These are phyloP conservation scores for Ustilago vetiveriae DNA, from an alignment of 1,284 basidiomycete species.

Conservation along the genomic window DNA sequence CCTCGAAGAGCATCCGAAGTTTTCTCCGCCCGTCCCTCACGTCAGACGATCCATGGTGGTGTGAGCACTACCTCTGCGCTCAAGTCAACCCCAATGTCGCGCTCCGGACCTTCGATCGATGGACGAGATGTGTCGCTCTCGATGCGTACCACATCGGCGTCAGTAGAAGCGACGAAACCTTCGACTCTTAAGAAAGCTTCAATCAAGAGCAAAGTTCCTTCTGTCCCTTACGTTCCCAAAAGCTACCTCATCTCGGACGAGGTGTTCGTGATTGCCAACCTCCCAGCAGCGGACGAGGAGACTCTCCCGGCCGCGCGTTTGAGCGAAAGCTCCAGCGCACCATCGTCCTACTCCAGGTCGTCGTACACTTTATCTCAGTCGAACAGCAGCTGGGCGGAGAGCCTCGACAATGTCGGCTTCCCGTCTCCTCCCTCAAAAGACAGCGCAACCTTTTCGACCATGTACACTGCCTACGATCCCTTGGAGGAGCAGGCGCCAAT, in stretches of 20 bases:
- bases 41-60: not conserved
- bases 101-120: conserved; percentile 4
- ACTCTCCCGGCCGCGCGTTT: not conserved
- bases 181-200: not conserved
- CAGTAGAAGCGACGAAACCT: not conserved
- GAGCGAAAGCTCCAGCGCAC: conserved; percentile 13
- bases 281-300: not conserved
- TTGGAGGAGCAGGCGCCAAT: not conserved
- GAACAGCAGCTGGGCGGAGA: conserved; percentile 16
- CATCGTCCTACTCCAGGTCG: conserved; percentile 1
- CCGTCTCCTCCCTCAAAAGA: not conserved
- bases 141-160: not conserved
- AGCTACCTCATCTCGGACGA: conserved; percentile 18
- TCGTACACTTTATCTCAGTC: conserved; percentile 1
- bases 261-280: conserved; percentile 21
- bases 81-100: not conserved
- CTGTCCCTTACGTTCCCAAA: conserved; percentile 18
- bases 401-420: not conserved
- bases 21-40: conserved; percentile 5
- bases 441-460: not conserved
- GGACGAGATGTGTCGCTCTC: not conserved
- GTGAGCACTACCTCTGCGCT: conserved; percentile 5
- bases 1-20: conserved; percentile 20
- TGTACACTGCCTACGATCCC: too few species aligned
- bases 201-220: not conserved